Evolutionary conservation across 306 rosid genomes (phyloP).

Genomic region (Dryas drummondii): DNA sequence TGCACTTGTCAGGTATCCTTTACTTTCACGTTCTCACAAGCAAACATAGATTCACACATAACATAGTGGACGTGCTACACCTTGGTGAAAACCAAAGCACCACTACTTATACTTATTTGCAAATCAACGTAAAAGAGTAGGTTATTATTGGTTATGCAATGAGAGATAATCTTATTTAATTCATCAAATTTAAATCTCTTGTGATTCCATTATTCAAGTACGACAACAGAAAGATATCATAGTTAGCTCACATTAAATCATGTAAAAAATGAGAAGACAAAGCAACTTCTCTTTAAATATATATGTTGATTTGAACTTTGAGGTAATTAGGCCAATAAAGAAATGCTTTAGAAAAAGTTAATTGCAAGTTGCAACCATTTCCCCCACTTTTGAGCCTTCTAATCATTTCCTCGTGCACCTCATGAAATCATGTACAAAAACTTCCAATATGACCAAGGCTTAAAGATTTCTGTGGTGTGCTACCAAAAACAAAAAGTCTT

Average conservation of each 20-base stretch:
- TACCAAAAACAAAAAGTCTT: background rate
- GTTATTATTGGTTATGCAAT: background rate
- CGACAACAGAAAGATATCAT: background rate
- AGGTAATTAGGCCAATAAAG: background rate
- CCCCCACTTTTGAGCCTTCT: background rate
- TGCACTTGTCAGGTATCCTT: slow-evolving; percentile 17
- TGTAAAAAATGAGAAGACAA: background rate
- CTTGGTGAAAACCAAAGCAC: no score
- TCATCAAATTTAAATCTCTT: background rate
- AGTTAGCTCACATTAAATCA: background rate
- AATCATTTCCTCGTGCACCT: slow-evolving; percentile 42
- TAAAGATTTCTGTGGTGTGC: no score
- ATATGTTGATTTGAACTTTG: background rate
- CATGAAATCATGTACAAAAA: slow-evolving; percentile 35
- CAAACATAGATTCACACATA: background rate
- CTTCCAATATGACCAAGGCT: background rate
- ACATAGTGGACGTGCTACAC: no score
- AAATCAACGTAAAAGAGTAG: no score
- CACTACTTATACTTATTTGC: no score
- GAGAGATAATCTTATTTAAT: no score
- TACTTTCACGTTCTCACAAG: slow-evolving; percentile 6
- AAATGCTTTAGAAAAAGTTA: slow-evolving; percentile 11
- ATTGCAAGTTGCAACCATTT: background rate
- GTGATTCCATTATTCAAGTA: background rate
- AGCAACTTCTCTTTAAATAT: background rate